Evolutionary conservation across 805 yeast genomes (phyloP).

Genomic region (Gaillardinia entomophila): DNA sequence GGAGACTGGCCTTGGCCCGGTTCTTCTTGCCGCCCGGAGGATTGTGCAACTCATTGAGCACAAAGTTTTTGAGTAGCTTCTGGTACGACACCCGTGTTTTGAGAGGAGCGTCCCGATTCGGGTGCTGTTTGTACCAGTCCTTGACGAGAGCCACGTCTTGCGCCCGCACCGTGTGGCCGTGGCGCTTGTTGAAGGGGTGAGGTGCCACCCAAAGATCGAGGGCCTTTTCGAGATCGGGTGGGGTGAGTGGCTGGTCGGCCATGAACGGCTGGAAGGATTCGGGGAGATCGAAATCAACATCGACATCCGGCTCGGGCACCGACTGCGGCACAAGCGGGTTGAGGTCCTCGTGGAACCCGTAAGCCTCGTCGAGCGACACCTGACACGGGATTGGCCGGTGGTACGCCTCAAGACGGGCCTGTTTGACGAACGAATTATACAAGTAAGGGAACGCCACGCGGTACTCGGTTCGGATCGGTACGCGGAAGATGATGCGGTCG

Average conservation of each 20-base stretch:
- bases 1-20: conserved; percentile 49
- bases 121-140: conserved; percentile 71
- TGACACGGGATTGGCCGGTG: conserved; percentile 56
- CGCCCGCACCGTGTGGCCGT: conserved; percentile 72
- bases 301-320: conserved; percentile 20
- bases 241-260: conserved; percentile 5
- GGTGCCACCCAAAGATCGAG: conserved; percentile 75
- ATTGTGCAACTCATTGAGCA: conserved; percentile 64
- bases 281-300: conserved; percentile 38
- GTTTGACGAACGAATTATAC: conserved; percentile 70
- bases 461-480: conserved; percentile 74
- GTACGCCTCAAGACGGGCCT: conserved; percentile 58
- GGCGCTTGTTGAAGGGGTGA: conserved; percentile 72
- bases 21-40: conserved; percentile 27
- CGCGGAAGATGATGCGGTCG: conserved; percentile 79
- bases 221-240: conserved; percentile 32
- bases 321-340: conserved; percentile 45
- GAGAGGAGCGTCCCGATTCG: conserved; percentile 55
- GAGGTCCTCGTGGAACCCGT: conserved; percentile 46
- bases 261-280: conserved; percentile 48
- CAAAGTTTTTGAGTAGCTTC: conserved; percentile 71
- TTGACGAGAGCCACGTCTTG: conserved; percentile 86
- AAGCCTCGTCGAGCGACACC: conserved; percentile 45
- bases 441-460: conserved; percentile 81
- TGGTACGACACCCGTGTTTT: conserved; percentile 88